These are phyloP conservation scores for Spongiforma sp. DNA, from an alignment of 1,284 basidiomycete species.

Conservation along the genomic window DNA sequence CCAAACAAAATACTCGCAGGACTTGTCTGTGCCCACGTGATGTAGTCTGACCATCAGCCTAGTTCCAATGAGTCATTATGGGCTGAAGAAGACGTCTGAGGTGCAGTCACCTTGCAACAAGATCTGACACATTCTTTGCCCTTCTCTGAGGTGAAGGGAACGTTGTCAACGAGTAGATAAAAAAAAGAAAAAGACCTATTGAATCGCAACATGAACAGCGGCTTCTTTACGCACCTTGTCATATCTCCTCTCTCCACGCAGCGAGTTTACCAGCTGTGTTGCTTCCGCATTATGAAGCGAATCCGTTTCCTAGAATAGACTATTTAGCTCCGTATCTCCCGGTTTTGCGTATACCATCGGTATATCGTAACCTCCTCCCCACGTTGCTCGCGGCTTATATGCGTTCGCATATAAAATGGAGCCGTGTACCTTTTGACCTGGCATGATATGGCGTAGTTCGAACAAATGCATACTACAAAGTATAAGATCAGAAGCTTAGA, in stretches of 20 bases:
- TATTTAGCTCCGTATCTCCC: not conserved
- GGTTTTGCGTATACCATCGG: not conserved
- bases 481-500: not conserved
- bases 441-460: conserved; percentile 16
- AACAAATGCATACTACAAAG: conserved; percentile 9
- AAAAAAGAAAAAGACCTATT: conserved; percentile 2
- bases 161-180: not conserved
- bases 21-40: too few relatives aligned
- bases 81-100: too few relatives aligned
- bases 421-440: conserved; percentile 24
- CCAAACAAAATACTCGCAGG: too few relatives aligned
- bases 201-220: conserved; percentile 19
- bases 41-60: too few relatives aligned
- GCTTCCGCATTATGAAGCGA: too few relatives aligned
- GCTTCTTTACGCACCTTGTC: conserved; percentile 7
- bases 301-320: conserved; percentile 10
- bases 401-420: conserved; percentile 13
- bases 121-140: conserved; percentile 26
- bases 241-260: not conserved
- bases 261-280: not conserved
- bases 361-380: conserved; percentile 11
- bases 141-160: conserved; percentile 18
- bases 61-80: too few relatives aligned
- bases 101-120: too few relatives aligned
- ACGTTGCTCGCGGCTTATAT: conserved; percentile 18